Evolutionary conservation across 148 eudicot genomes (phyloP), one percentile per base, ranked within the genome.

Genomic region (Rhododendron griersonianum): DNA sequence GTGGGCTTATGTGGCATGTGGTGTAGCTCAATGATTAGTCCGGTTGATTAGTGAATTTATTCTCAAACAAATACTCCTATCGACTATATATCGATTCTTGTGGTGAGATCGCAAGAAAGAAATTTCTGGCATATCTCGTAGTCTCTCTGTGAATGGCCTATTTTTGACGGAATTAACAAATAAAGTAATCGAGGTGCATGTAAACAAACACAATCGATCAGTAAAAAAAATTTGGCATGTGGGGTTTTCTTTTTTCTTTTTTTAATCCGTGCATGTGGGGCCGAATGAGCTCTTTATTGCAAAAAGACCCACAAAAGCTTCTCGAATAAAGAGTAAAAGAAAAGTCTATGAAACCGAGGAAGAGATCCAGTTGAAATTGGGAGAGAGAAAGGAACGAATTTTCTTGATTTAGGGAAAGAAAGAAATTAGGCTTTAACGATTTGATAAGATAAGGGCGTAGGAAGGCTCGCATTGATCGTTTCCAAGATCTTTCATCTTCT

Each of bases 281-380:
- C 11, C 88, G 30, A 73, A 39, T 57, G 30, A 37, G 30, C 37
- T 65, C 83, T 53, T 86, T 53, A 15, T 13, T 51, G 57, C 16
- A 55, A 30, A 85, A 61, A 44, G 61, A 57, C 80, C 87, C 61
- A 76, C 80, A 74, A 75, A 86, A 82, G 74, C 23, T 74, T 86
- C 39, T 75, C 84, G 84, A 86, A 71, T 81, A 73, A 73, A 86
- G 85, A 23, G n/a, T 47, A 47, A 78, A 33, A 39, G 50, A 13
- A 41, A 76, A 76, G 11, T 41, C 80, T 76, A 41, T 76, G 80
- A 76, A 39, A 41, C 48, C 19, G 48, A 41, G 80, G 76, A 71
- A 14, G 41, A 71, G 76, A 71, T 71, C 39, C 76, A 33, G 39
- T 71, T 71, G 76, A 71, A 33, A 71, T 30, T 33, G 76, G 19